Evolutionary conservation across 2,329 filamentous ascomycete genomes (phyloP).

Genomic region (Neoascochyta sp.): DNA sequence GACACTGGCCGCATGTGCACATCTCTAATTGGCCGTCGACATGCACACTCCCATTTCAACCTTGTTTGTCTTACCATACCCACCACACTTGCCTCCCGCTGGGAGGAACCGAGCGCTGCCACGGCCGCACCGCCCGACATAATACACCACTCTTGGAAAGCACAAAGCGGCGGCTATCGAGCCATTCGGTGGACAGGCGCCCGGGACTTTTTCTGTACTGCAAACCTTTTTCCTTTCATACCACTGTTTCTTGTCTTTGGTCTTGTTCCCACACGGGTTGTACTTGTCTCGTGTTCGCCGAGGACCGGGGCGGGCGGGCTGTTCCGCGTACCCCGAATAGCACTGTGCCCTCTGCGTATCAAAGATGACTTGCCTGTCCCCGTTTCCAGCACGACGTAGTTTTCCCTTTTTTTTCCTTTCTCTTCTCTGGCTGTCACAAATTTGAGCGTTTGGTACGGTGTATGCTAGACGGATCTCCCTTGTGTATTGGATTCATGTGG

Average conservation of each 20-base stretch:
- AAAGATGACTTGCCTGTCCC: slow-evolving; percentile 8
- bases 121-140: slow-evolving; percentile 26
- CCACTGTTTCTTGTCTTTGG: slow-evolving; percentile 28
- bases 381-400: slow-evolving; percentile 8
- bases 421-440: slow-evolving; percentile 17
- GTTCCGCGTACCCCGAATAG: slow-evolving; percentile 25
- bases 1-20: slow-evolving; percentile 28
- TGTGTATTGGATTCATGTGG: slow-evolving; percentile 18
- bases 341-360: slow-evolving; percentile 14
- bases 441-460: too few relatives aligned
- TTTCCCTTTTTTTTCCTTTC: slow-evolving; percentile 11
- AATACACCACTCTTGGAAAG: slow-evolving; percentile 31
- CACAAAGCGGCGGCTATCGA: slow-evolving; percentile 20
- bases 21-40: slow-evolving; percentile 21
- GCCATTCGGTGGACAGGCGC: slow-evolving; percentile 31
- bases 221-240: slow-evolving; percentile 29
- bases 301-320: slow-evolving; percentile 24
- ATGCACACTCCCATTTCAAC: slow-evolving; percentile 10
- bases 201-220: slow-evolving; percentile 27
- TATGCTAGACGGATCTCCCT: slow-evolving; percentile 14
- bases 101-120: slow-evolving; percentile 20
- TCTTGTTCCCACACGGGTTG: slow-evolving; percentile 18
- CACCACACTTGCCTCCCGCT: slow-evolving; percentile 17
- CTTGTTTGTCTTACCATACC: slow-evolving; percentile 30
- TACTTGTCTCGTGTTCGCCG: slow-evolving; percentile 10